Evolutionary conservation across 495 filamentous ascomycete species (phyloP).

Genomic region (Echria macrotheca): DNA sequence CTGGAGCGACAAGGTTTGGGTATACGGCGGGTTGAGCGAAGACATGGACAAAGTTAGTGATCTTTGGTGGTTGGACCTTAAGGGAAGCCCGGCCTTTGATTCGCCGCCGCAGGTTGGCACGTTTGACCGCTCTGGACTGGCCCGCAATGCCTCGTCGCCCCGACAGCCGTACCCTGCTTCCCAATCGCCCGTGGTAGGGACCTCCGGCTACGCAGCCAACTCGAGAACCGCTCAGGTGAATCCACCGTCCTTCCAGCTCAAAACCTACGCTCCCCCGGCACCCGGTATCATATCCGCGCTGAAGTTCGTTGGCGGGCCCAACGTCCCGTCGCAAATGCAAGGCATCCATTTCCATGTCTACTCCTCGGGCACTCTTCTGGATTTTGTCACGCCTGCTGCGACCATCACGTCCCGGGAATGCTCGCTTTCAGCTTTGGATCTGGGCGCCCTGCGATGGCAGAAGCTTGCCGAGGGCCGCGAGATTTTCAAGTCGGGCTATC

Average conservation of each 20-base stretch:
- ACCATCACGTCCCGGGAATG: slow-evolving; percentile 80
- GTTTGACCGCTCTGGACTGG: slow-evolving; percentile 42
- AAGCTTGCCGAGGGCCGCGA: slow-evolving; percentile 89
- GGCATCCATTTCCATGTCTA: slow-evolving; percentile 94
- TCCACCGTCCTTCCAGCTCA: slow-evolving; percentile 59
- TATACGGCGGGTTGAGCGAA: slow-evolving; percentile 89
- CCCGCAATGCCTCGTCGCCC: slow-evolving; percentile 37
- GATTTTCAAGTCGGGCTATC: slow-evolving; percentile 78
- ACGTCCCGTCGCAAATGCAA: slow-evolving; percentile 79
- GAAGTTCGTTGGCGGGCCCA: slow-evolving; percentile 80
- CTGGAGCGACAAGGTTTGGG: slow-evolving; percentile 85
- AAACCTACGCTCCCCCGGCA: slow-evolving; percentile 62
- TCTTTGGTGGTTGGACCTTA: slow-evolving; percentile 94
- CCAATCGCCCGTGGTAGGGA: slow-evolving; percentile 42
- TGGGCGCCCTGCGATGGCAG: slow-evolving; percentile 84
- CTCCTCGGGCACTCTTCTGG: slow-evolving; percentile 84
- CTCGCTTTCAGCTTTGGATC: slow-evolving; percentile 79
- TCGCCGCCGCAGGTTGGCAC: slow-evolving; percentile 63
- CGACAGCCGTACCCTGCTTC: slow-evolving; percentile 35
- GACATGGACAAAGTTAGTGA: slow-evolving; percentile 95
- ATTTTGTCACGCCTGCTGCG: slow-evolving; percentile 87
- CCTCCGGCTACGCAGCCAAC: slow-evolving; percentile 81
- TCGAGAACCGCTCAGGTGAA: slow-evolving; percentile 81
- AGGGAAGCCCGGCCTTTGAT: slow-evolving; percentile 78
- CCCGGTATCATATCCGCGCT: slow-evolving; percentile 85